These are phyloP conservation scores for Populus hybrid DNA, from an alignment of 441 rosid genomes.

Conservation along the genomic window DNA sequence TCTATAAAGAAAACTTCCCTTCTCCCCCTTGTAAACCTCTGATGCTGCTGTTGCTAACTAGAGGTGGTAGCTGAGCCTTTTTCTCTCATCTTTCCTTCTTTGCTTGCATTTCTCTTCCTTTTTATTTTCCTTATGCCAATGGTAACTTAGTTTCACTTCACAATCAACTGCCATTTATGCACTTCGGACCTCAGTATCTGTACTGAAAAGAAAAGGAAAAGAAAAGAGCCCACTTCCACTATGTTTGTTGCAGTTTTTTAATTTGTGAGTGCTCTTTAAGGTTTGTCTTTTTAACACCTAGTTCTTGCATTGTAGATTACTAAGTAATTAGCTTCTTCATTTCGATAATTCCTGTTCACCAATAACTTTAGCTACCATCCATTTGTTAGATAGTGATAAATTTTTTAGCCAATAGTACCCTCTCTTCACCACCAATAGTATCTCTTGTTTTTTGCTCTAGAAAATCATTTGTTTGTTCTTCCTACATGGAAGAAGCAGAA, in stretches of 20 bases:
- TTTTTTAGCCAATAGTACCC: not conserved
- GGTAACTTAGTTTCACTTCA: slow-evolving; percentile 16
- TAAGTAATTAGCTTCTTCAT: not conserved
- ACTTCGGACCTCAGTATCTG: not conserved
- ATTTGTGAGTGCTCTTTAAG: slow-evolving; percentile 7
- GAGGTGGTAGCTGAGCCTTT: not conserved
- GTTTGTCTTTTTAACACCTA: slow-evolving; percentile 4
- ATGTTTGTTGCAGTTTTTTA: not conserved
- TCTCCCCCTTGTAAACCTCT: not conserved
- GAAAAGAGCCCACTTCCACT: not conserved
- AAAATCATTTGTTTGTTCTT: not conserved
- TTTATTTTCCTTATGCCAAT: not conserved
- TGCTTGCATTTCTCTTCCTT: not conserved
- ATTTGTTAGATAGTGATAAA: slow-evolving; percentile 7
- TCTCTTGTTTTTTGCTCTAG: not conserved
- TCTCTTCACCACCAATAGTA: not conserved
- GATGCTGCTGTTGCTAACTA: not conserved
- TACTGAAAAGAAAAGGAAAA: not conserved
- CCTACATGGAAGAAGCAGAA: slow-evolving; percentile 31
- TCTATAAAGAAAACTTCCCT: not conserved
- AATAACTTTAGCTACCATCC: not conserved
- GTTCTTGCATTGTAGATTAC: not conserved
- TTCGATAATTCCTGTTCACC: not conserved
- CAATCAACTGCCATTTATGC: slow-evolving; percentile 4
- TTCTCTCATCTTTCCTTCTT: not conserved